Evolutionary conservation across 257 asterid genomes (phyloP), one percentile per base, ranked within the genome.

Genomic region (Penstemon davidsonii): DNA sequence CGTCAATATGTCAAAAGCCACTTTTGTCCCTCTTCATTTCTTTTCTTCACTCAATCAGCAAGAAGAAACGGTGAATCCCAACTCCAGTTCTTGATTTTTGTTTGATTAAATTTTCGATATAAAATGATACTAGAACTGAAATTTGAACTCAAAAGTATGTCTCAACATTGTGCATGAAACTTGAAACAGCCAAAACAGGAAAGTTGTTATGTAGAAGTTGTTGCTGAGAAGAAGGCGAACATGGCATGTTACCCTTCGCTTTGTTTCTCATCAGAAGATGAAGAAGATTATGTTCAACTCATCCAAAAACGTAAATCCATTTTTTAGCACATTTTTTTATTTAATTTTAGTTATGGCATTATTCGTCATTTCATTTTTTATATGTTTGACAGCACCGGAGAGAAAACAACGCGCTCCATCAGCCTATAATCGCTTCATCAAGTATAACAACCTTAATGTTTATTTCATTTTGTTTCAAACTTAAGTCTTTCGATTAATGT

Each of bases 351-450:
- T 45, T 12, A 43, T 46, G 5, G 15, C 41, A 33, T 40, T 39
- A 1, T 12, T 10, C 1, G 33, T 78, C 53, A 49, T 60, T 62
- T 36, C 8, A 13, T 47, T 52, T 5, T 37, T n/a, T 1, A 0
- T 18, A 4, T 39, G 0, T 8, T 66, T 62, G 38, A 68, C 89
- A 92, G 96, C 96, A 9, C 92, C 96, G 0, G 84, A 77, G 83
- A 89, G 84, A 82, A 89, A 83, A 53, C 91, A 83, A 10, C 84
- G 98, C 55, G 79, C 90, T 42, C 95, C 94, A 9, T 82, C 98
- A 18, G 92, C 90, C 58, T 92, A 92, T 79, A 92, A 92, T 71
- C 75, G 72, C 78, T 92, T 92, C 86, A 85, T 92, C 85, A 90
- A 83, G 96, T 88, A 84, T 25, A 67, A 40, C 33, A 7, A 8